Base-by-base conservation (phyloP, 192 early-diverging fungal genomes). In the Podochytrium sp. region DNA sequence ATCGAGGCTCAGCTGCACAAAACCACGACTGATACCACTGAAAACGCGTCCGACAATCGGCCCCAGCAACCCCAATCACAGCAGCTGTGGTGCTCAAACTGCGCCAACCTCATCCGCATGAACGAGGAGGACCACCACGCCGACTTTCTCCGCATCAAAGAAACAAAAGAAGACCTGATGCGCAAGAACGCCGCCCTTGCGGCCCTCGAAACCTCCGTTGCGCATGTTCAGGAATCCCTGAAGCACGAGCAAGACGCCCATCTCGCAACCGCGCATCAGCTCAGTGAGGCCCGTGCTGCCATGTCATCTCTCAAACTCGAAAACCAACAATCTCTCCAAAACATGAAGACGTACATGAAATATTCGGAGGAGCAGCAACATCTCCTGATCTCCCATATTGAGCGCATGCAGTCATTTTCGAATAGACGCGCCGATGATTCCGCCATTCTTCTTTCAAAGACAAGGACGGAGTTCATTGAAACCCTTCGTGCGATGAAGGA, bases 321-420 rank as follows among this genome's bases (percentile, higher is more conserved):
- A 38, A 61, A 61, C 33, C 29, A 25, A 25, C 58, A 61, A 23
- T 61, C 58, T 14, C 16, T 14, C 10, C 58, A 37, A 14, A 61
- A 61, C 32, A 61, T 61, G 58, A 25, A 61, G 33, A 30, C 33
- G 58, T 61, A 61, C 58, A 61, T 61, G 58, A 61, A 61, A 23
- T 61, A 61, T 38, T 61, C 58, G 0, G 58, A 61, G 23, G 58
- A 61, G 4, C 58, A 61, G 32, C 58, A 61, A 34, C 30, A 61
- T 12, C 32, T 61, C 6, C 34, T 61, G 4, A 61, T 61, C 10
- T 61, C 58, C 14, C 58, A 61, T 37, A 32, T 61, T 35, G 33
- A 61, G 34, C 58, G 58, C 6, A 37, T 61, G 58, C 58, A 61
- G 33, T 35, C 33, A 35, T 61, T 61, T 34, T 32, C 58, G 37